Base-by-base conservation (phyloP, 1,284 basidiomycete genomes). In the Singerocomus inundabilis region DNA sequence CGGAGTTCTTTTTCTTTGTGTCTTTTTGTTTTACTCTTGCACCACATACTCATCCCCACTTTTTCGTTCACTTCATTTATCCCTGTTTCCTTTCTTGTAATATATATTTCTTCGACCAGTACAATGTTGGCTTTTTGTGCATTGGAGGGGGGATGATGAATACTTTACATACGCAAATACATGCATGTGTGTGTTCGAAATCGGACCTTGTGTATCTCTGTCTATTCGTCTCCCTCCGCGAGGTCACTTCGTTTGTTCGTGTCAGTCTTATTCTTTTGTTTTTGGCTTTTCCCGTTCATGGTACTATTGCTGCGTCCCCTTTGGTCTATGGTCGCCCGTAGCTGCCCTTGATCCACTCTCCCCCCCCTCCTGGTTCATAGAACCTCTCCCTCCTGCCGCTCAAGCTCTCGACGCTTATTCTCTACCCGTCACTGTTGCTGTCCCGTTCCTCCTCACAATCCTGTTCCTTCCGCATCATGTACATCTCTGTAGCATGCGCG, bases 51-150 rank as follows among this genome's bases (percentile, higher is more conserved):
- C 49, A 47, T 46, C 44, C 53, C 55, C 48, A 18, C 49, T 28
- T 44, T 42, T 31, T 44, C 52, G 50, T 55, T 54, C 24, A 31
- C 43, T 54, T 63, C 60, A 64, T 67, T 62, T 66, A 68, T 63
- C 59, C 32, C 31, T 24, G 47, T 63, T 45, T 53, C 43, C 41
- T 44, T 62, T 62, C 61, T 60, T 69, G 64, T 67, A 68, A 50
- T 63, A 68, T 61, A 67, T 51, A 52, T 52, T 55, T 53, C 53
- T 68, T 66, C 44, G 31, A 41, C 44, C 40, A 32, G 61, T 63
- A 59, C 57, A 52, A 48, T 59, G 50, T 59, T 59, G 51, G 44
- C 39, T 21, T 55, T 49, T 59, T 48, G 48, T 58, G 56, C 57
- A 65, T 63, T 48, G 53, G 34, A 50, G 25, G 48, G 59, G 51